A percentile compares a stretch with the other conserved stretches of the same genome.
These are phyloP conservation scores for Ogataea naganishii DNA, from an alignment of 805 yeast species.

Conservation along the genomic window DNA sequence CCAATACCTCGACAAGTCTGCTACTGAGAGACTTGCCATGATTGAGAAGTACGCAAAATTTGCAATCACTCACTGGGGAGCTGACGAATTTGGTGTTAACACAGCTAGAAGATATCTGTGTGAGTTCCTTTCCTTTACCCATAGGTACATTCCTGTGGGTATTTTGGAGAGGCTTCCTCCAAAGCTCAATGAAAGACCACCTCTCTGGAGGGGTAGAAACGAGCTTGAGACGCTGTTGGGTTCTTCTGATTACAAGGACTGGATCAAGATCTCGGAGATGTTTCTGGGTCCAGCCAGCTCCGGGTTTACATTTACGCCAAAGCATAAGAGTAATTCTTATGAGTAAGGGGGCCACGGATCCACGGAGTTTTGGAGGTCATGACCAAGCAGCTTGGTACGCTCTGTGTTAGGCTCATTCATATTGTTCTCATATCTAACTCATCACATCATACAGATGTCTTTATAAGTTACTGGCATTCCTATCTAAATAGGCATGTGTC, in stretches of 20 bases:
- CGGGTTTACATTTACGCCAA: constrained; percentile 74
- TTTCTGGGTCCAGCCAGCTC: constrained; percentile 82
- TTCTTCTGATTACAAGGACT: constrained; percentile 77
- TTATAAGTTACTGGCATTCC: too few relatives aligned
- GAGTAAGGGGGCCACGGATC: too few relatives aligned
- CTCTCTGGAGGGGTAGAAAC: constrained; percentile 85
- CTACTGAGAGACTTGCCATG: constrained; percentile 81
- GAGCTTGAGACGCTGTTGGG: constrained; percentile 88
- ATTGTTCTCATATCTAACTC: too few relatives aligned
- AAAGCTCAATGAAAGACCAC: constrained; percentile 87
- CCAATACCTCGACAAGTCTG: constrained; percentile 83
- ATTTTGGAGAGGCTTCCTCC: constrained; percentile 85
- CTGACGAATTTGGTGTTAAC: constrained; percentile 90
- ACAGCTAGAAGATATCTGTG: constrained; percentile 85
- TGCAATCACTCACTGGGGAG: constrained; percentile 96
- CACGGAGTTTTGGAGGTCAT: too few relatives aligned
- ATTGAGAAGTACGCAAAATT: constrained; percentile 60
- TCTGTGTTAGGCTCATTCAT: too few relatives aligned
- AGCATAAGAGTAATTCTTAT: constrained; percentile 89
- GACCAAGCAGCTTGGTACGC: too few relatives aligned
- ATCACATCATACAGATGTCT: too few relatives aligned
- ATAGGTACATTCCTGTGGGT: constrained; percentile 91
- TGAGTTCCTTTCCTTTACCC: constrained; percentile 90
- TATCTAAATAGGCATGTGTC: too few relatives aligned
- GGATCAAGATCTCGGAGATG: constrained; percentile 95